Evolutionary conservation across 2,329 filamentous ascomycete genomes (phyloP).

Genomic region (Venturia aucupariae): DNA sequence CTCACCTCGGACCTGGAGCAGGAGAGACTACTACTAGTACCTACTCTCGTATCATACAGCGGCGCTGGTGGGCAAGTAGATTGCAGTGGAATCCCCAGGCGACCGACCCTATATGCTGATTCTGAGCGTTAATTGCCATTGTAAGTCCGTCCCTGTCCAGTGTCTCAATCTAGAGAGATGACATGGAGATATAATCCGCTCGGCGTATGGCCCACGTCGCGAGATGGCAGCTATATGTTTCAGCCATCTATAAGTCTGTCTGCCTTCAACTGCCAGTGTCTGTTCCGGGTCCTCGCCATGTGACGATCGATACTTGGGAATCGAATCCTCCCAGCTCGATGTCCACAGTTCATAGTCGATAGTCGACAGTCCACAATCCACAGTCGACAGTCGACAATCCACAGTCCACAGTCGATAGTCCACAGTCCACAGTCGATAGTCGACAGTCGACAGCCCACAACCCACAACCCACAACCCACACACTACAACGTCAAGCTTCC

Average conservation of each 20-base stretch:
- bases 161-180: constrained; percentile 7
- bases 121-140: neutral
- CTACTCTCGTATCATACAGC: constrained; percentile 30
- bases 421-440: no score
- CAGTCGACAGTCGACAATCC: no score
- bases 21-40: constrained; percentile 17
- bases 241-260: neutral
- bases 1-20: constrained; percentile 34
- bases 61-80: constrained; percentile 22
- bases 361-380: no score
- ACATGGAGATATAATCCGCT: constrained; percentile 5
- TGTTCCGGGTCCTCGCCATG: neutral
- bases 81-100: neutral
- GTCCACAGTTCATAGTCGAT: no score
- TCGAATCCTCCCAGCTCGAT: neutral
- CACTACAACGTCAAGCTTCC: constrained; percentile 5
- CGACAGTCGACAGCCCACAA: no score
- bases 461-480: no score
- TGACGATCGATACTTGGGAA: neutral
- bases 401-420: no score
- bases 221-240: constrained; percentile 1
- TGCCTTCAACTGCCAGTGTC: neutral
- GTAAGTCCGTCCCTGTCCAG: neutral
- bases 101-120: constrained; percentile 3
- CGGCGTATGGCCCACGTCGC: constrained; percentile 5